phyloP scores from a whole-genome alignment of 805 yeast species.

The Cyberlindnera euphorbiae region DNA sequence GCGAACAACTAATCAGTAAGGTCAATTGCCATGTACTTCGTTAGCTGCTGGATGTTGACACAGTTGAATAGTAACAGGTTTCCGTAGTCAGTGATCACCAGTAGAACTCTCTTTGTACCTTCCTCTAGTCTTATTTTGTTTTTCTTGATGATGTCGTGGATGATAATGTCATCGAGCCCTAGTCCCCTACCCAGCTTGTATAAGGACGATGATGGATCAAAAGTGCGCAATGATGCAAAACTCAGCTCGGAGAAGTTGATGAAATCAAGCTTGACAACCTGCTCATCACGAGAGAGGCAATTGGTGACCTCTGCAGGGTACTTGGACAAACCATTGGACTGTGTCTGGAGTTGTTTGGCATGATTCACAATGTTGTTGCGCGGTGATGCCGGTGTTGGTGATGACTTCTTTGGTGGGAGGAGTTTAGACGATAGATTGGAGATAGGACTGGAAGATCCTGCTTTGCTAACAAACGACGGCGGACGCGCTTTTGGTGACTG shows the following conservation, averaged over 20 bases:
- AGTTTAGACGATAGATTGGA: background rate
- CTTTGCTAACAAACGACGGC: conserved; percentile 7
- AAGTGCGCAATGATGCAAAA: conserved; percentile 12
- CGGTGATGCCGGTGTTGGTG: conserved; percentile 3
- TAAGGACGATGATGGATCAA: conserved; percentile 15
- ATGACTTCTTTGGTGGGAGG: background rate
- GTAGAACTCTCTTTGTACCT: conserved; percentile 24
- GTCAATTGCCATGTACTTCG: conserved; percentile 32
- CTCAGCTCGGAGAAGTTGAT: conserved; percentile 19
- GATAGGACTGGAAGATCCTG: too few relatives aligned
- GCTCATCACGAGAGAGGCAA: conserved; percentile 16
- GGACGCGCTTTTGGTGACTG: conserved; percentile 13
- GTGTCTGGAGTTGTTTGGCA: background rate
- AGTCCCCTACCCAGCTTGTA: conserved; percentile 3
- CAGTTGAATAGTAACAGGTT: conserved; percentile 28
- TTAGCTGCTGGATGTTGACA: conserved; percentile 13
- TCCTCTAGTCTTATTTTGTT: conserved; percentile 19
- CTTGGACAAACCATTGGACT: background rate
- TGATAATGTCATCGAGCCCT: conserved; percentile 26
- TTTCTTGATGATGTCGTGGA: conserved; percentile 29
- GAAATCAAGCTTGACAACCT: conserved; percentile 23
- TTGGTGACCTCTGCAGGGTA: conserved; percentile 7
- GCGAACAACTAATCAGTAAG: conserved; percentile 52
- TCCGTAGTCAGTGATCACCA: conserved; percentile 31
- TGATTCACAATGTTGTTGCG: too few relatives aligned